phyloP scores from a whole-genome alignment of 768 basidiomycete genomes.

The Russula earlei region DNA sequence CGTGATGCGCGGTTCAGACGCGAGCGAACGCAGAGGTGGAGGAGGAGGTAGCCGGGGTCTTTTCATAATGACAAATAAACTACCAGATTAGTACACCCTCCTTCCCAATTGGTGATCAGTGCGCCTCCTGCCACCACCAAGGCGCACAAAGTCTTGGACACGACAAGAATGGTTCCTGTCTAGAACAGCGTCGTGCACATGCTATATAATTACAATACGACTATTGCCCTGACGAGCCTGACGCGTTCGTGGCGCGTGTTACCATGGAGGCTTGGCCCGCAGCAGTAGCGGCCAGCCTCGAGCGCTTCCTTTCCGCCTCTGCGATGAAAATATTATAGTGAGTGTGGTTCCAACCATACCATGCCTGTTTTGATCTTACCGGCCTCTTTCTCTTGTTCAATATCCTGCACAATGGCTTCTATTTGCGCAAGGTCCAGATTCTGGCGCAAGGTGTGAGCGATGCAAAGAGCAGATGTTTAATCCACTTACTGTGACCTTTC shows the following conservation, averaged over 20 bases:
- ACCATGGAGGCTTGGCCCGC: constrained; percentile 86
- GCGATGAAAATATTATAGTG: constrained; percentile 18
- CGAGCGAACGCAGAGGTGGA: neutral
- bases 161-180: no score
- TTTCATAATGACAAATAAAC: neutral
- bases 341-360: neutral
- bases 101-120: neutral
- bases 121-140: neutral
- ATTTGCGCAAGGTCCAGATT: constrained; percentile 82
- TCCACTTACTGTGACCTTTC: constrained; percentile 74
- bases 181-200: neutral
- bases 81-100: constrained; percentile 6
- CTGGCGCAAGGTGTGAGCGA: constrained; percentile 31
- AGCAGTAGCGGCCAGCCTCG: constrained; percentile 82
- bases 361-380: constrained; percentile 37
- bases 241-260: constrained; percentile 38
- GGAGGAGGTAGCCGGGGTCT: neutral
- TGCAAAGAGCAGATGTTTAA: neutral
- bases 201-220: constrained; percentile 12
- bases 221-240: constrained; percentile 29
- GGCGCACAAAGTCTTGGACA: no score
- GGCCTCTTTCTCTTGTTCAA: constrained; percentile 96
- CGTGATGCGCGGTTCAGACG: neutral
- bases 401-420: constrained; percentile 83
- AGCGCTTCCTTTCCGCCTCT: constrained; percentile 94